These are phyloP conservation scores for Bisporella sp. DNA, from an alignment of 2,329 filamentous ascomycete species.

Conservation along the genomic window DNA sequence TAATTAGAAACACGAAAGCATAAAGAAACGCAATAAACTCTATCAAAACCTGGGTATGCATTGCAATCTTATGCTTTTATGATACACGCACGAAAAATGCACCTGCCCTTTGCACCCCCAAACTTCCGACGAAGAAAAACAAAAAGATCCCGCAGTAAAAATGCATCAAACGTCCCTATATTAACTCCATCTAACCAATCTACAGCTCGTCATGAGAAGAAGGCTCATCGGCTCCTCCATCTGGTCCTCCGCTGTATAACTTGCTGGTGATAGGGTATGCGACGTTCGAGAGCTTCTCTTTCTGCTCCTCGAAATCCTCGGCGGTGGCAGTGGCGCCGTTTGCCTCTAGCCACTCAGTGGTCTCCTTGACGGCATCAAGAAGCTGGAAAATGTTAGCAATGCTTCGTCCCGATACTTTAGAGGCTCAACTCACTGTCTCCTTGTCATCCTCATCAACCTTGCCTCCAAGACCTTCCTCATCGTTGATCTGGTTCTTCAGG, in stretches of 20 bases:
- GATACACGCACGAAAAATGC: slow-evolving; percentile 6
- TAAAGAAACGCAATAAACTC: background rate
- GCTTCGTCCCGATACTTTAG: background rate
- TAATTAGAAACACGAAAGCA: too few species aligned
- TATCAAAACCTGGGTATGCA: slow-evolving; percentile 2
- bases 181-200: slow-evolving; percentile 24
- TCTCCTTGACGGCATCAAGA: slow-evolving; percentile 93
- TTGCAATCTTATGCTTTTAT: slow-evolving; percentile 10
- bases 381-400: slow-evolving; percentile 46
- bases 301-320: slow-evolving; percentile 99
- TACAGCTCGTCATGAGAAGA: slow-evolving; percentile 72
- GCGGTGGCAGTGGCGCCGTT: slow-evolving; percentile 77
- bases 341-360: slow-evolving; percentile 94
- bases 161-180: background rate
- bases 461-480: slow-evolving; percentile 91
- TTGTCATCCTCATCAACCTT: slow-evolving; percentile 99
- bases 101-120: slow-evolving; percentile 4
- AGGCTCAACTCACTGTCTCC: slow-evolving; percentile 62
- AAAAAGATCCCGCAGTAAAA: slow-evolving; percentile 1
- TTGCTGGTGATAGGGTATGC: slow-evolving; percentile 99
- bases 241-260: slow-evolving; percentile 70
- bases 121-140: background rate
- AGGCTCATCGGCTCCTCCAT: slow-evolving; percentile 65
- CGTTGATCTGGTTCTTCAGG: slow-evolving; percentile 98
- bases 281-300: slow-evolving; percentile 95